Percentiles rank a stretch among this genome's conserved stretches.
Conservation (phyloP, 768 basidiomycete genomes). For the Arthromyces matolae region DNA sequence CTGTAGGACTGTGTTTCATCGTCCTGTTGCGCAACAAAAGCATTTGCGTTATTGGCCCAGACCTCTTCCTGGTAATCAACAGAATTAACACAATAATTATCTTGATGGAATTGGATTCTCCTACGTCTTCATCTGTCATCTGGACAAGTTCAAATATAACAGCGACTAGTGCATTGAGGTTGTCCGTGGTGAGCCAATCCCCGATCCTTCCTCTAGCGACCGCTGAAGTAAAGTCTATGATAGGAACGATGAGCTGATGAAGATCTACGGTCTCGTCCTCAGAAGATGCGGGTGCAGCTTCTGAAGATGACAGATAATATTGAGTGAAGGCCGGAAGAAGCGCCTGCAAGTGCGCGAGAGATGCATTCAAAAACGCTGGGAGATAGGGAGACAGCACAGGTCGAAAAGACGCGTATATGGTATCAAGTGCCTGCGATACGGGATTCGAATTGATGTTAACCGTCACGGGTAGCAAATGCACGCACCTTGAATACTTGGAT, state of each 20-base stretch:
- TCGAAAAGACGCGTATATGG: constrained; percentile 80
- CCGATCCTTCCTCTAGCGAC: constrained; percentile 60
- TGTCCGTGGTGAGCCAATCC: constrained; percentile 56
- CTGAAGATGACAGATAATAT: constrained; percentile 57
- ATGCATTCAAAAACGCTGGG: constrained; percentile 51
- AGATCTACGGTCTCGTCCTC: constrained; percentile 79
- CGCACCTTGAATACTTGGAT: constrained; percentile 83
- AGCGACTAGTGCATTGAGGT: constrained; percentile 47
- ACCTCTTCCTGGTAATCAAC: constrained; percentile 66
- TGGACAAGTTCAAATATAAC: constrained; percentile 69
- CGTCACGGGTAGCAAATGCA: too few relatives aligned
- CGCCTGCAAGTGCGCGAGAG: constrained; percentile 55
- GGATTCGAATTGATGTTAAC: constrained; percentile 3
- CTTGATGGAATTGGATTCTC: constrained; percentile 25
- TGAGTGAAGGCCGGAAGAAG: constrained; percentile 58
- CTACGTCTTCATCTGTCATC: constrained; percentile 87
- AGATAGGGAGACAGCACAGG: constrained; percentile 63
- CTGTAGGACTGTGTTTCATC: constrained; percentile 85
- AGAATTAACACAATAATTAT: not conserved
- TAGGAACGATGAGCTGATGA: constrained; percentile 69
- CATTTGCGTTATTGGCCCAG: constrained; percentile 87
- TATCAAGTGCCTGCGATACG: constrained; percentile 83
- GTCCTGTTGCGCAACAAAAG: constrained; percentile 92
- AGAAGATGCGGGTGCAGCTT: constrained; percentile 56
- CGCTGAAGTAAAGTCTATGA: constrained; percentile 76